These are phyloP conservation scores for Centrapalus pauciflorus DNA, from an alignment of 129 eudicot species.

Conservation along the genomic window DNA sequence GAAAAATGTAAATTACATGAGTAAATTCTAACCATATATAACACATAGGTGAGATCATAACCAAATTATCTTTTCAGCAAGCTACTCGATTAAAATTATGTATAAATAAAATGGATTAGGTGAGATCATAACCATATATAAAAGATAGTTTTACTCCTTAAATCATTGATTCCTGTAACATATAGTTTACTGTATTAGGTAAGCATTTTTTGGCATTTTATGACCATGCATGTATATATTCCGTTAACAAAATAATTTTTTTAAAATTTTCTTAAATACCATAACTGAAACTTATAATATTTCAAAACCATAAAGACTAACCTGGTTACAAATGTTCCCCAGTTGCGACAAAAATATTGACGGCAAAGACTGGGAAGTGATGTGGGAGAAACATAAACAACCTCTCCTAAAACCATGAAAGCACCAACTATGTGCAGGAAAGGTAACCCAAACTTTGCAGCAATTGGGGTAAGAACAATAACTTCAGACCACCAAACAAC, in stretches of 20 bases:
- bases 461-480: slow-evolving; percentile 78
- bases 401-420: slow-evolving; percentile 97
- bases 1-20: too few relatives aligned
- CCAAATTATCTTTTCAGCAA: too few relatives aligned
- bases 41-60: too few relatives aligned
- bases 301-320: slow-evolving; percentile 7
- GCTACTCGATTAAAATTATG: background rate
- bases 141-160: background rate
- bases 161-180: too few relatives aligned
- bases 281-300: background rate
- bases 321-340: slow-evolving; percentile 97
- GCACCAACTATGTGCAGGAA: slow-evolving; percentile 82
- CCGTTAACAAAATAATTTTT: background rate
- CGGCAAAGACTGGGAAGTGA: background rate
- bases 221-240: too few relatives aligned
- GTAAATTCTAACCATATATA: too few relatives aligned
- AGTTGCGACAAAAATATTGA: slow-evolving; percentile 53
- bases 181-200: background rate
- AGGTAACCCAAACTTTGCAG: slow-evolving; percentile 91
- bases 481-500: slow-evolving; percentile 98
- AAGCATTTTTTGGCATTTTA: background rate
- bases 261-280: background rate
- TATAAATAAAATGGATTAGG: too few relatives aligned
- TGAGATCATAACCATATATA: too few relatives aligned
- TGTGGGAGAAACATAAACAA: slow-evolving; percentile 16